phyloP scores from a whole-genome alignment of 176 grass and related monocot genomes.

The Coix lacrymajobi region DNA sequence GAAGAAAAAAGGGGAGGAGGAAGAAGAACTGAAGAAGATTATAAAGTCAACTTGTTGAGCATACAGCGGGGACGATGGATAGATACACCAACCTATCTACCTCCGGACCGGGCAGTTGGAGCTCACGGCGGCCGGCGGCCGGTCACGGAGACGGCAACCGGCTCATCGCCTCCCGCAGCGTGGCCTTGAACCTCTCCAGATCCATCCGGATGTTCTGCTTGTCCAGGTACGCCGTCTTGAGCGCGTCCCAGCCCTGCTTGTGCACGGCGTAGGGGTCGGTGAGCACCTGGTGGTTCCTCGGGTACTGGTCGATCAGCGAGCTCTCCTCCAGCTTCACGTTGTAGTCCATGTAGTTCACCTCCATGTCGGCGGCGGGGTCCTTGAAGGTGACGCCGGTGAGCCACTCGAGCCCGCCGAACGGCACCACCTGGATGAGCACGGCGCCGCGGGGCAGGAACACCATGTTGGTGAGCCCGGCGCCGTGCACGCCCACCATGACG shows the following conservation, averaged over 20 bases:
- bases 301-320: conserved; percentile 80
- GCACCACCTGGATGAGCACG: conserved; percentile 75
- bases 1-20: neutral
- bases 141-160: neutral
- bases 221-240: conserved; percentile 78
- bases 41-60: conserved; percentile 8
- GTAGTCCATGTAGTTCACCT: conserved; percentile 89
- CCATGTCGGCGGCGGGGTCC: conserved; percentile 68
- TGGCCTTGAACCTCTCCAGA: conserved; percentile 46
- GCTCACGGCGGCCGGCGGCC: neutral
- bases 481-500: conserved; percentile 75
- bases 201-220: conserved; percentile 83
- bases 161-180: conserved; percentile 45
- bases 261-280: conserved; percentile 67
- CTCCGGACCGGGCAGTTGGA: neutral
- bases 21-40: neutral
- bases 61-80: conserved; percentile 33
- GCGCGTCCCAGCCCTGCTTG: conserved; percentile 77
- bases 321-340: conserved; percentile 71
- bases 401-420: conserved; percentile 77
- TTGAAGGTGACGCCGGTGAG: conserved; percentile 74
- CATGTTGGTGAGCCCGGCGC: too few relatives aligned
- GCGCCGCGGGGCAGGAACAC: conserved; percentile 77
- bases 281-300: conserved; percentile 73
- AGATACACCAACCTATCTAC: conserved; percentile 55